Base-by-base conservation (phyloP, 139 green algal species). In the Edaphochlamys debaryana region DNA sequence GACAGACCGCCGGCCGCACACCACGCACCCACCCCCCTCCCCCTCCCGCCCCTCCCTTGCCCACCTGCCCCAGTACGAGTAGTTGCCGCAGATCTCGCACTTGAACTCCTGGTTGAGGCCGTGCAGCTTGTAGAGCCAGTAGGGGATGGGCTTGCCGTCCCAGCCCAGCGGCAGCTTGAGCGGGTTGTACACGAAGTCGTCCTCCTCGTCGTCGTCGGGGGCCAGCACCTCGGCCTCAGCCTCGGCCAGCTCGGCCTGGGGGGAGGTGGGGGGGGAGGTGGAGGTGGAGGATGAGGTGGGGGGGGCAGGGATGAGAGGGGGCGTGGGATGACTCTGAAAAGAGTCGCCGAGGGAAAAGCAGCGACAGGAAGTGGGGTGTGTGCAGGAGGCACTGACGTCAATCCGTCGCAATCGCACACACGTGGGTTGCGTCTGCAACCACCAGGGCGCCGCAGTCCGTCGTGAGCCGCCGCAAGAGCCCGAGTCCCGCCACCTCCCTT, bases 81-180 rank as follows among this genome's bases (percentile, higher is more conserved):
- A 93, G 80, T 96, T 95, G 63, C 97, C 97, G 84, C 97, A 99
- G 68, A 99, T 99, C 90, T 99, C 97, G 86, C 97, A 99, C 73
- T 90, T 88, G 82, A 88, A 90, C 82, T 90, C 87, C 78, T 97
- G 93, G 84, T 99, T 98, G 32, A 99, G 90, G 19, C 97, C 97
- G 83, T 99, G 97, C 85, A 99, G 92, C 92, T 99, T 99, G 93
- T 99, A 99, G 38, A 99, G 95, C 97, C 97, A 99, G 90, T 99
- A 99, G 36, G 97, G 97, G 85, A 99, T 99, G 84, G 97, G 97
- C 92, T 99, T 99, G 79, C 97, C 97, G 80, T 99, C 97, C 94
- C 94, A 99, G n/a, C 97, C 97, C 74, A 99, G 84, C 41, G 97
- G 97, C 75, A 99, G 91, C 94, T 99, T 99, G 40, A 99, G 92